Evolutionary conservation across 805 yeast species (phyloP).

Genomic region (Candida montana): DNA sequence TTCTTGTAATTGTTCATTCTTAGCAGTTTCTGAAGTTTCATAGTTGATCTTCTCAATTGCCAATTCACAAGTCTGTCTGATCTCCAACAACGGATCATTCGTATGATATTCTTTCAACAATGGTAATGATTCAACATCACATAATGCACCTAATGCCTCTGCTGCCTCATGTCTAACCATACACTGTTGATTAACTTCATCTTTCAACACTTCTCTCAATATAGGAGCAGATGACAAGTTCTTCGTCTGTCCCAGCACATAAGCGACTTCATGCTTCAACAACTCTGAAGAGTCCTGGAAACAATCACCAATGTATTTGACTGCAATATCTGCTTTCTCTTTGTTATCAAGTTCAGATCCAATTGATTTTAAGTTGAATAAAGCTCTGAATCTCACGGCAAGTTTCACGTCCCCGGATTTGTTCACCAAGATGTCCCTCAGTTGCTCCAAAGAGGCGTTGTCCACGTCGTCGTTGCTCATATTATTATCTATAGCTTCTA

Average conservation of each 20-base stretch:
- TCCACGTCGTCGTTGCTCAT: conserved; percentile 25
- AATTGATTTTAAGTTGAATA: conserved; percentile 81
- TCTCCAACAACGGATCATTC: conserved; percentile 80
- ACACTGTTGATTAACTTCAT: conserved; percentile 62
- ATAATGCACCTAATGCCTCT: conserved; percentile 95
- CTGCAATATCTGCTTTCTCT: conserved; percentile 56
- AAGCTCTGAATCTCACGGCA: conserved; percentile 88
- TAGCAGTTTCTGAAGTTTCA: conserved; percentile 68
- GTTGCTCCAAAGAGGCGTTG: conserved; percentile 48
- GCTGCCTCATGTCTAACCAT: conserved; percentile 99
- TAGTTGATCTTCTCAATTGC: conserved; percentile 93
- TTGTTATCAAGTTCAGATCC: conserved; percentile 67
- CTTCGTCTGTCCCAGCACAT: conserved; percentile 92
- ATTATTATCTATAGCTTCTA: not conserved
- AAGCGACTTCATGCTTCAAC: conserved; percentile 95
- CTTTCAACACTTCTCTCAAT: conserved; percentile 64
- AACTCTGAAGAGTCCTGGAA: conserved; percentile 80
- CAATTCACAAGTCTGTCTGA: conserved; percentile 95
- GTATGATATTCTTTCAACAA: conserved; percentile 57
- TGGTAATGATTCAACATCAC: conserved; percentile 67
- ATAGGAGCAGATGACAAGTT: conserved; percentile 73
- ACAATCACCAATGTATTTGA: conserved; percentile 79
- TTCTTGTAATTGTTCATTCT: conserved; percentile 64
- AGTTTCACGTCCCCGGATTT: conserved; percentile 63
- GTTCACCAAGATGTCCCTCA: conserved; percentile 67